Conservation (phyloP, 768 basidiomycete genomes). For the Trametes punicea region DNA sequence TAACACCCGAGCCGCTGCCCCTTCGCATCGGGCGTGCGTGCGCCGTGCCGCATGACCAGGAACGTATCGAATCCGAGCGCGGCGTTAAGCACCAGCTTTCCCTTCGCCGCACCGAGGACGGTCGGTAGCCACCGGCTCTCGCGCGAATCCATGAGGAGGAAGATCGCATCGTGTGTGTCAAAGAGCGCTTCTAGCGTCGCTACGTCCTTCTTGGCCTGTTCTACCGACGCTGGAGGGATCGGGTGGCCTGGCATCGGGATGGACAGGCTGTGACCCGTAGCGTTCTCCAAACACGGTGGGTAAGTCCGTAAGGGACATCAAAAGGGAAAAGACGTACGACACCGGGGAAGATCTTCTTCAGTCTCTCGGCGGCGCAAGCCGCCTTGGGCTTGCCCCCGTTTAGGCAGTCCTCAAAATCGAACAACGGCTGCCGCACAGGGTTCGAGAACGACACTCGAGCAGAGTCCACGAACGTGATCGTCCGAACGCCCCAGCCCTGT, state of each 20-base stretch:
- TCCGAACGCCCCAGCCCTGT: slow-evolving; percentile 95
- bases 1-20: slow-evolving; percentile 77
- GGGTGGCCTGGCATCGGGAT: slow-evolving; percentile 99
- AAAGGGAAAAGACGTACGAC: slow-evolving; percentile 55
- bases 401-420: slow-evolving; percentile 92
- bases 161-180: slow-evolving; percentile 84
- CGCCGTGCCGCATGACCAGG: slow-evolving; percentile 95
- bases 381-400: slow-evolving; percentile 94
- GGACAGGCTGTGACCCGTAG: slow-evolving; percentile 70
- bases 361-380: slow-evolving; percentile 76
- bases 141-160: slow-evolving; percentile 96
- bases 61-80: slow-evolving; percentile 95
- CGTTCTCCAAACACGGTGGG: slow-evolving; percentile 53
- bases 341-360: slow-evolving; percentile 91
- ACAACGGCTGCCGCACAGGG: slow-evolving; percentile 94
- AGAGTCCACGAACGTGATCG: slow-evolving; percentile 91
- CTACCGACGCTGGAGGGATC: slow-evolving; percentile 55
- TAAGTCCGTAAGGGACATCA: background rate
- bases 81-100: slow-evolving; percentile 93
- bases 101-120: slow-evolving; percentile 77
- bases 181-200: slow-evolving; percentile 71
- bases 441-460: slow-evolving; percentile 93
- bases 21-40: slow-evolving; percentile 41
- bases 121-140: slow-evolving; percentile 97
- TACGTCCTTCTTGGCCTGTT: slow-evolving; percentile 65